Conservation (phyloP, 352 stramenopile genomes). For the Pythium phragmitis region DNA sequence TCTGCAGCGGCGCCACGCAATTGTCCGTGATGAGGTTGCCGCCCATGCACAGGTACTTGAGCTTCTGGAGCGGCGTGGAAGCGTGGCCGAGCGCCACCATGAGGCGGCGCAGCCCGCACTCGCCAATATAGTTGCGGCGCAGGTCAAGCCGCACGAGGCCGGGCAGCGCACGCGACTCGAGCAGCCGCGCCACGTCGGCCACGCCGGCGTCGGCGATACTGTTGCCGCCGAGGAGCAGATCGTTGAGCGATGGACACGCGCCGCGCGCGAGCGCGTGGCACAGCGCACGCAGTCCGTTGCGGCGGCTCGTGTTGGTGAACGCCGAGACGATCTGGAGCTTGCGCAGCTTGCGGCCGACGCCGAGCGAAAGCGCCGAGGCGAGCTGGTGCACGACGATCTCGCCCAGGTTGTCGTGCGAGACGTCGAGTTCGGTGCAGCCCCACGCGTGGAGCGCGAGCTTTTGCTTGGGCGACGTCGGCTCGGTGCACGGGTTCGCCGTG, state of each 20-base stretch:
- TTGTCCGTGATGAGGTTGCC: slow-evolving; percentile 87
- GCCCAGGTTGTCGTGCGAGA: slow-evolving; percentile 71
- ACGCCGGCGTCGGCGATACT: slow-evolving; percentile 73
- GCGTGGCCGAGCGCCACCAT: slow-evolving; percentile 48
- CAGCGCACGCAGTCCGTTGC: slow-evolving; percentile 65
- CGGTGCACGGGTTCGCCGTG: slow-evolving; percentile 19
- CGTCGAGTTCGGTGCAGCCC: slow-evolving; percentile 75
- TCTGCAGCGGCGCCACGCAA: slow-evolving; percentile 63
- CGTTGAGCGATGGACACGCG: slow-evolving; percentile 58
- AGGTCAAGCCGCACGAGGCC: slow-evolving; percentile 70
- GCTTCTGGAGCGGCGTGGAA: slow-evolving; percentile 43
- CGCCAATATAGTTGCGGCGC: slow-evolving; percentile 80
- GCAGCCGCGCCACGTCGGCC: slow-evolving; percentile 65
- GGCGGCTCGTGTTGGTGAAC: slow-evolving; percentile 77
- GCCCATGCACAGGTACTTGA: slow-evolving; percentile 84
- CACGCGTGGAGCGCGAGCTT: slow-evolving; percentile 60
- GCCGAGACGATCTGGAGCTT: slow-evolving; percentile 66
- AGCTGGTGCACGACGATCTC: slow-evolving; percentile 64
- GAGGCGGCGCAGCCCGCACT: slow-evolving; percentile 70
- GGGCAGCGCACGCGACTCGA: slow-evolving; percentile 60
- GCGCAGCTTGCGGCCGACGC: slow-evolving; percentile 52
- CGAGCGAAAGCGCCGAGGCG: slow-evolving; percentile 57
- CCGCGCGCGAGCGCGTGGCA: slow-evolving; percentile 63
- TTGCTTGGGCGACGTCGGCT: slow-evolving; percentile 22
- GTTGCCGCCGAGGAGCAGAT: slow-evolving; percentile 72